phyloP scores from a whole-genome alignment of 352 stramenopile genomes.

The Phytophthora colocasiae region DNA sequence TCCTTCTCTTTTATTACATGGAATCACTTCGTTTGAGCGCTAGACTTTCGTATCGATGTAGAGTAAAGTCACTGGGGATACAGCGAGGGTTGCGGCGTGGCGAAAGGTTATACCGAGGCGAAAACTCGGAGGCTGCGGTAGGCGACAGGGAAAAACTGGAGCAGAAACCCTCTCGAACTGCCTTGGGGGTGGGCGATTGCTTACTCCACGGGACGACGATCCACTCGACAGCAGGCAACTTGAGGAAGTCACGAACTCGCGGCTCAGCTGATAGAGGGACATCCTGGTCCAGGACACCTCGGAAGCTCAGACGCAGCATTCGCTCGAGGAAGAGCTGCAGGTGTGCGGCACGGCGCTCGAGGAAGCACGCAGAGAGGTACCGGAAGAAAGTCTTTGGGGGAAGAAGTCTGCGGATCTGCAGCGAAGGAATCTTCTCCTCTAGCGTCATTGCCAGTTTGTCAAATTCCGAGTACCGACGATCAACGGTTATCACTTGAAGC shows the following conservation, averaged over 20 bases:
- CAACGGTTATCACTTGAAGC: conserved; percentile 55
- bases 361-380: conserved; percentile 56
- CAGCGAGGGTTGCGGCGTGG: conserved; percentile 25
- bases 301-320: conserved; percentile 61
- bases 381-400: conserved; percentile 81
- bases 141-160: conserved; percentile 37
- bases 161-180: conserved; percentile 18
- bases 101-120: conserved; percentile 38
- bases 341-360: conserved; percentile 64
- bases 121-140: conserved; percentile 34
- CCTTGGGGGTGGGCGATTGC: conserved; percentile 21
- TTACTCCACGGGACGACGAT: conserved; percentile 62
- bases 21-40: conserved; percentile 56
- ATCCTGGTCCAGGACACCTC: conserved; percentile 70
- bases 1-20: conserved; percentile 45
- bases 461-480: conserved; percentile 80
- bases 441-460: conserved; percentile 57
- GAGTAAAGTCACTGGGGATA: conserved; percentile 21
- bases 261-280: conserved; percentile 75
- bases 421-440: conserved; percentile 58
- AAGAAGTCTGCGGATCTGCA: conserved; percentile 59
- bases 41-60: conserved; percentile 43
- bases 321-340: conserved; percentile 76
- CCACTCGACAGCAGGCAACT: conserved; percentile 78
- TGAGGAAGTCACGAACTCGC: conserved; percentile 66